These are phyloP conservation scores for Kwoniella newhampshirensis DNA, from an alignment of 768 basidiomycete species.

Conservation along the genomic window DNA sequence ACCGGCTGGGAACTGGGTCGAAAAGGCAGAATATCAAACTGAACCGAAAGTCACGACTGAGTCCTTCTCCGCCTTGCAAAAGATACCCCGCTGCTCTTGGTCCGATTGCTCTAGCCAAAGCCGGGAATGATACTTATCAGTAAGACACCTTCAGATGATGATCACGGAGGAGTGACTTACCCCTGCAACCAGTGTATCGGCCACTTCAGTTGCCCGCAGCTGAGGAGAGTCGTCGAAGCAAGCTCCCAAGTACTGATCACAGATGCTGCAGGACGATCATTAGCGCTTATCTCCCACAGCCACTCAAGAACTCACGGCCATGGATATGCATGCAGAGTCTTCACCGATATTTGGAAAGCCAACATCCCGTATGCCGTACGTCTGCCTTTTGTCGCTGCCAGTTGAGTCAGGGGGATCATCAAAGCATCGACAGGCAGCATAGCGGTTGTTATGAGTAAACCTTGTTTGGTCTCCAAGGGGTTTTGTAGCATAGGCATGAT, in stretches of 20 bases:
- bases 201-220: slow-evolving; percentile 32
- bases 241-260: not conserved
- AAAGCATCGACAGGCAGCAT: slow-evolving; percentile 27
- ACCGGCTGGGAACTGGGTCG: slow-evolving; percentile 31
- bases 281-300: too few relatives aligned
- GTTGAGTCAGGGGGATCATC: slow-evolving; percentile 31
- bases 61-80: too few relatives aligned
- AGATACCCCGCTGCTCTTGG: too few relatives aligned
- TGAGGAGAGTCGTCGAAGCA: slow-evolving; percentile 40
- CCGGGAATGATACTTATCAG: not conserved
- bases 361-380: slow-evolving; percentile 19
- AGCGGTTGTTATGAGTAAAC: slow-evolving; percentile 12
- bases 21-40: slow-evolving; percentile 41
- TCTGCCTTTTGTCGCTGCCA: slow-evolving; percentile 16
- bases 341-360: not conserved
- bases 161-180: slow-evolving; percentile 14
- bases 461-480: slow-evolving; percentile 16
- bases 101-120: slow-evolving; percentile 35
- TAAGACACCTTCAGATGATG: not conserved
- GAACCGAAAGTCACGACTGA: too few relatives aligned
- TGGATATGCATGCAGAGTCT: slow-evolving; percentile 2
- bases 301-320: slow-evolving; percentile 12
- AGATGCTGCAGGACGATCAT: not conserved
- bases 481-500: slow-evolving; percentile 27
- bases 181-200: slow-evolving; percentile 34